These are phyloP conservation scores for Lentinula novae-zelandiae DNA, from an alignment of 1,284 basidiomycete genomes.

Conservation along the genomic window DNA sequence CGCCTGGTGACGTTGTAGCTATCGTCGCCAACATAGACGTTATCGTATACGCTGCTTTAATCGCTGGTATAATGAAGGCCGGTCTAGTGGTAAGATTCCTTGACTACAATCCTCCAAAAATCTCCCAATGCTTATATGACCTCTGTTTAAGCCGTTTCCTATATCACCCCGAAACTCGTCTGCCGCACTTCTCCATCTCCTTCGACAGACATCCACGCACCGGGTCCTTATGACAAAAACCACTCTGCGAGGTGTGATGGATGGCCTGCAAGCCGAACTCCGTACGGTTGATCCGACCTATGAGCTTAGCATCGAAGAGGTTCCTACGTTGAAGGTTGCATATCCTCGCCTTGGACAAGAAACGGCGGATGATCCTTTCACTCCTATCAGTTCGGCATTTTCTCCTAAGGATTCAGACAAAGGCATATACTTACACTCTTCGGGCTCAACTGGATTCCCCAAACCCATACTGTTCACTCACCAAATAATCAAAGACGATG, in stretches of 20 bases:
- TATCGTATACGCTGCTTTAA: slow-evolving; percentile 27
- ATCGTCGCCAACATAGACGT: slow-evolving; percentile 27
- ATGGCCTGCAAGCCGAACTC: slow-evolving; percentile 22
- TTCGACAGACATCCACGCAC: slow-evolving; percentile 19
- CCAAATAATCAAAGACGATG: background rate
- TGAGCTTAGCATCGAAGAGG: slow-evolving; percentile 26
- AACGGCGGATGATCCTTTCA: slow-evolving; percentile 19
- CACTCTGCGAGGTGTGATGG: slow-evolving; percentile 23
- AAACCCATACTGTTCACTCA: slow-evolving; percentile 7
- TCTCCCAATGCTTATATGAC: background rate
- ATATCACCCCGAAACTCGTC: slow-evolving; percentile 9
- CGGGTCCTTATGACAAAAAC: slow-evolving; percentile 28
- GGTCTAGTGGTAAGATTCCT: slow-evolving; percentile 24
- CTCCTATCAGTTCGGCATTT: slow-evolving; percentile 16
- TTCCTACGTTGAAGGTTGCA: slow-evolving; percentile 21
- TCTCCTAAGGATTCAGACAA: slow-evolving; percentile 9
- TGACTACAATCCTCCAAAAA: background rate
- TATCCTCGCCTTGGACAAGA: slow-evolving; percentile 28
- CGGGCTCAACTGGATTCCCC: slow-evolving; percentile 7
- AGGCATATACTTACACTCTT: slow-evolving; percentile 4
- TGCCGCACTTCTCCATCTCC: slow-evolving; percentile 1
- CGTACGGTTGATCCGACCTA: slow-evolving; percentile 14
- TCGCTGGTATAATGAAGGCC: slow-evolving; percentile 26
- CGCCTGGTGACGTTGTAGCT: slow-evolving; percentile 19
- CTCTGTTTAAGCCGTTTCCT: slow-evolving; percentile 2